These are phyloP conservation scores for Lasiodiplodia citricola DNA, from an alignment of 2,329 filamentous ascomycete species.

Conservation along the genomic window DNA sequence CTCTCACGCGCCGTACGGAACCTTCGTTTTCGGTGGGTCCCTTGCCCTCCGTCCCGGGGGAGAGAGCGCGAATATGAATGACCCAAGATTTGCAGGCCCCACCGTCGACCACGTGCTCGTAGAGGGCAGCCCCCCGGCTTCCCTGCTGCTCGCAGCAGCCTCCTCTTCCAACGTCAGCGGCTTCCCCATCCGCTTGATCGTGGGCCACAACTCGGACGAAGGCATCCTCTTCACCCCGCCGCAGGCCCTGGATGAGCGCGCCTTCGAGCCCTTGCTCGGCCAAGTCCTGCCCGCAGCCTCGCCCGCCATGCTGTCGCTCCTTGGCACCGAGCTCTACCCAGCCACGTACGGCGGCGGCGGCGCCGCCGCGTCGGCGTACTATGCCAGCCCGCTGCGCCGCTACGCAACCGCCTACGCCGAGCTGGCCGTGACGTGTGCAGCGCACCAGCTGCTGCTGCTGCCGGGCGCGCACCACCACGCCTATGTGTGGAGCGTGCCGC, in stretches of 20 bases:
- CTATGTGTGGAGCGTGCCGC: background rate
- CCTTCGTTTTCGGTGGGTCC: background rate
- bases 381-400: background rate
- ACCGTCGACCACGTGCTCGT: conserved; percentile 41
- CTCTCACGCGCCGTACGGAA: background rate
- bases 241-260: background rate
- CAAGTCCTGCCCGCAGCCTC: background rate
- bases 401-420: conserved; percentile 1
- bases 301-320: background rate
- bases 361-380: no score
- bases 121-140: conserved; percentile 33
- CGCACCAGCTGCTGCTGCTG: background rate
- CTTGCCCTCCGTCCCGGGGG: background rate
- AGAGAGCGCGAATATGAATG: background rate
- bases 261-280: background rate
- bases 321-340: background rate
- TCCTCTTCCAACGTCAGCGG: background rate
- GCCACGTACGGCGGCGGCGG: background rate
- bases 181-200: background rate
- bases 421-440: background rate
- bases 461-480: background rate
- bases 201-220: conserved; percentile 3
- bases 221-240: background rate
- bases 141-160: no score
- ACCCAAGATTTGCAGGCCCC: conserved; percentile 29